These are phyloP conservation scores for Auriscalpium orientale DNA, from an alignment of 768 basidiomycete species.

Conservation along the genomic window DNA sequence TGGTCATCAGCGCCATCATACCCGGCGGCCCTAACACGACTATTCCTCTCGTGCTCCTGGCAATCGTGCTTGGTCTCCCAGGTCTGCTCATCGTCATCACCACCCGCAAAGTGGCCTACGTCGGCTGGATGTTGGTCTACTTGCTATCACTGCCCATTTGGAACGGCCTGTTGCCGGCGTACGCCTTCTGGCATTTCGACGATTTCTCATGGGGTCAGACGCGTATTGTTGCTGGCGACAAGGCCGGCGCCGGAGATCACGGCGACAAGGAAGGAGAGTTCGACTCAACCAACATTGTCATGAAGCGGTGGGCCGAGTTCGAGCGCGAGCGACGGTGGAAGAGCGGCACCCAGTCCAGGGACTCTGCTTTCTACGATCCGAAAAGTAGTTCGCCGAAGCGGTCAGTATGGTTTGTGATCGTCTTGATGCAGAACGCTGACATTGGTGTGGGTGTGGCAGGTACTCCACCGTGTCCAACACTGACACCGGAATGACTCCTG, in stretches of 20 bases:
- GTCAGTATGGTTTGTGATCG: constrained; percentile 35
- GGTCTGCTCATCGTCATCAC: constrained; percentile 95
- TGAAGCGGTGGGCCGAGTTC: constrained; percentile 99
- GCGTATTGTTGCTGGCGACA: constrained; percentile 53
- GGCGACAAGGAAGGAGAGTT: constrained; percentile 97
- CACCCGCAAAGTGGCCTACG: constrained; percentile 85
- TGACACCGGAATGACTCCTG: constrained; percentile 53
- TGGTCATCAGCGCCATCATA: constrained; percentile 82
- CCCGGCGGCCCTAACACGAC: constrained; percentile 72
- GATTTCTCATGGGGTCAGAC: constrained; percentile 99
- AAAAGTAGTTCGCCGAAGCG: constrained; percentile 40
- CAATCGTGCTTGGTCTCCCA: constrained; percentile 92
- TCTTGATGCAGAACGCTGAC: no score
- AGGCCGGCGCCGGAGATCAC: constrained; percentile 48
- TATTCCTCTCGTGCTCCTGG: constrained; percentile 88
- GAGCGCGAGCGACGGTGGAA: constrained; percentile 94
- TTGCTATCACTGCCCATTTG: constrained; percentile 89
- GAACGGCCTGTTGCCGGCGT: constrained; percentile 94
- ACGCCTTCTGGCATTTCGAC: constrained; percentile 99
- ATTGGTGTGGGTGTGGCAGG: constrained; percentile 27
- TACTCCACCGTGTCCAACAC: constrained; percentile 76
- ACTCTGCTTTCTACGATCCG: constrained; percentile 60
- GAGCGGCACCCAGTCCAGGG: constrained; percentile 76
- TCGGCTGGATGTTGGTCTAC: constrained; percentile 97
- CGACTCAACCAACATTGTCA: constrained; percentile 92